Evolutionary conservation across 495 filamentous ascomycete genomes (phyloP), one percentile per base, ranked within the genome.

Genomic region (Xylaria scruposa): DNA sequence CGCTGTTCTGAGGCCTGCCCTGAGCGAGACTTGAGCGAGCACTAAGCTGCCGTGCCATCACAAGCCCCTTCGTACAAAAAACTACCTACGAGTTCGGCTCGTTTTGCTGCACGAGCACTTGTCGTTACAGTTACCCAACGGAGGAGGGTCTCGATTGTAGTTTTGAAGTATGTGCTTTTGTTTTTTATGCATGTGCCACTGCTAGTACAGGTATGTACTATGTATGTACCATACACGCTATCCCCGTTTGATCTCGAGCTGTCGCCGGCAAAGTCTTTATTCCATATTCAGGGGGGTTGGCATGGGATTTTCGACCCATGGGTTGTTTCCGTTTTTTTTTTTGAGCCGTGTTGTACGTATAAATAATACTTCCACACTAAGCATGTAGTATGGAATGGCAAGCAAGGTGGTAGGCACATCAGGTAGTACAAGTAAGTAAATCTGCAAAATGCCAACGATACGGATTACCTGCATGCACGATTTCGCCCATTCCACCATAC

Each of bases 81-180:
- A n/a, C n/a, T n/a, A n/a, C n/a, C 54, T 36, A 19, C 29, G 29
- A 36, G 26, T 59, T 31, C 54, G 54, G 54, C 15, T 36, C 29
- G 54, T 59, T 59, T 31, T 36, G 54, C 56, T 60, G 56, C 56
- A 38, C 56, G 31, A 60, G 56, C 56, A 60, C 31, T 38, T 38
- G 19, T 38, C 36, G 58, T 38, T 31, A n/a, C 15, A 3, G 29
- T 58, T 58, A 58, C 54, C 54, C 33, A 58, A 58, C 33, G 17
- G 12, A 31, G 29, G 29, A 60, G n/a, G 21, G 56, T 8, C 17
- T 60, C 17, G 31, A 13, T 60, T 60, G 58, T 60, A 21, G 31
- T 33, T 60, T n/a, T n/a, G n/a, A 21, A n/a, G 10, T 15, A 46
- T 3, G 42, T 46, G 42, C 12, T 17, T 47, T 38, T 21, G 33